Evolutionary conservation across 192 early-diverging fungal species (phyloP).

Genomic region (Coemansia sp.): DNA sequence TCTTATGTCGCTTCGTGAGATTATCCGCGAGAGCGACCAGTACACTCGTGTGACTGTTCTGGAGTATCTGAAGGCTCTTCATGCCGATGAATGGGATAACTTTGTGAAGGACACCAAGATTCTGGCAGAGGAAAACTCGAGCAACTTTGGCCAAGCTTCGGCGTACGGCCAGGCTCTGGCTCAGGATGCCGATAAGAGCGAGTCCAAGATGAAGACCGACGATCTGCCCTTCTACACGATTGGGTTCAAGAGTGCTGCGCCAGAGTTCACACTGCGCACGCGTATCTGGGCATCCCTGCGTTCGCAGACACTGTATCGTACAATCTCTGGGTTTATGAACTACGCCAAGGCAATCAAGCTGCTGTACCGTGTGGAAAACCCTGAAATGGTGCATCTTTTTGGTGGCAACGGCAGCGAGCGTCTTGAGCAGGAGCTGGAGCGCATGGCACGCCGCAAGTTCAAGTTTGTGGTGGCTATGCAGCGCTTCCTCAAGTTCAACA

Average conservation of each 20-base stretch:
- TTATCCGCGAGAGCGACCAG: constrained; percentile 80
- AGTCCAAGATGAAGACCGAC: constrained; percentile 69
- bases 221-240: constrained; percentile 80
- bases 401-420: constrained; percentile 63
- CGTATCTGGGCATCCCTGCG: constrained; percentile 88
- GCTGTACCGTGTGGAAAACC: constrained; percentile 77
- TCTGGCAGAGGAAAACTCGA: constrained; percentile 67
- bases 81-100: constrained; percentile 85
- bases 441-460: constrained; percentile 75
- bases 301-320: constrained; percentile 83
- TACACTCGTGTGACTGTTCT: constrained; percentile 78
- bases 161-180: constrained; percentile 54
- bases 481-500: constrained; percentile 75
- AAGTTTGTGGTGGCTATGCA: constrained; percentile 86
- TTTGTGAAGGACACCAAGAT: constrained; percentile 87
- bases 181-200: constrained; percentile 59
- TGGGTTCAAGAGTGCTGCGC: constrained; percentile 78
- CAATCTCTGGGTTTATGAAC: constrained; percentile 86
- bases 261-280: constrained; percentile 80
- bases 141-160: constrained; percentile 56
- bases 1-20: constrained; percentile 76
- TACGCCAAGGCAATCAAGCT: constrained; percentile 83
- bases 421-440: constrained; percentile 68
- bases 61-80: constrained; percentile 79
- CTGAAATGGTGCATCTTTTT: constrained; percentile 68